Conservation (phyloP, 1,284 basidiomycete species). For the Boletus semigastroideus region DNA sequence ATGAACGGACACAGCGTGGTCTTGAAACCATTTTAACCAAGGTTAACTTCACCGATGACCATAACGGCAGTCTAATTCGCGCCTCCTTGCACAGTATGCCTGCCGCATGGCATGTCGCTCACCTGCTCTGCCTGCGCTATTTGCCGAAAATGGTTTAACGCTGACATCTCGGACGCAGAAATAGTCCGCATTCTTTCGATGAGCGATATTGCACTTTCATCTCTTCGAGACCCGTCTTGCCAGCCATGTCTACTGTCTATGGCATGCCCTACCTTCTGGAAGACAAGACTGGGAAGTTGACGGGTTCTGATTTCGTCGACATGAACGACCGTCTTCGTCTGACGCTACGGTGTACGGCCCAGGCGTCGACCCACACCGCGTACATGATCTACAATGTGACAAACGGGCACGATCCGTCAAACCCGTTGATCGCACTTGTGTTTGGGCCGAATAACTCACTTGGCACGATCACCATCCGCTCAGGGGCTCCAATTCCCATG, state of each 20-base stretch:
- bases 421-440: conserved; percentile 47
- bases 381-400: conserved; percentile 54
- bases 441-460: conserved; percentile 51
- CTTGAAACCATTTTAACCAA: conserved; percentile 12
- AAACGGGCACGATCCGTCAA: conserved; percentile 24
- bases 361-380: conserved; percentile 39
- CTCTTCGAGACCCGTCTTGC: neutral
- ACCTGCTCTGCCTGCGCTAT: conserved; percentile 17
- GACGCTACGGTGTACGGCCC: conserved; percentile 46
- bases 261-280: conserved; percentile 62
- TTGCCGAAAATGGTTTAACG: conserved; percentile 27
- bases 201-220: neutral
- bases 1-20: conserved; percentile 20
- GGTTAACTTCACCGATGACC: conserved; percentile 11
- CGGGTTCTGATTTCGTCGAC: conserved; percentile 58
- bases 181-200: conserved; percentile 19
- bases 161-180: conserved; percentile 18
- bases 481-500: conserved; percentile 45
- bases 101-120: conserved; percentile 17
- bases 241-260: conserved; percentile 40
- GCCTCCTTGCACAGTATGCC: conserved; percentile 19
- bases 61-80: conserved; percentile 26
- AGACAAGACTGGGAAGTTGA: conserved; percentile 53
- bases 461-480: conserved; percentile 49
- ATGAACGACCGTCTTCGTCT: conserved; percentile 59